phyloP scores from a whole-genome alignment of 2,329 filamentous ascomycete genomes.

The Pseudogymnoascus sp. region DNA sequence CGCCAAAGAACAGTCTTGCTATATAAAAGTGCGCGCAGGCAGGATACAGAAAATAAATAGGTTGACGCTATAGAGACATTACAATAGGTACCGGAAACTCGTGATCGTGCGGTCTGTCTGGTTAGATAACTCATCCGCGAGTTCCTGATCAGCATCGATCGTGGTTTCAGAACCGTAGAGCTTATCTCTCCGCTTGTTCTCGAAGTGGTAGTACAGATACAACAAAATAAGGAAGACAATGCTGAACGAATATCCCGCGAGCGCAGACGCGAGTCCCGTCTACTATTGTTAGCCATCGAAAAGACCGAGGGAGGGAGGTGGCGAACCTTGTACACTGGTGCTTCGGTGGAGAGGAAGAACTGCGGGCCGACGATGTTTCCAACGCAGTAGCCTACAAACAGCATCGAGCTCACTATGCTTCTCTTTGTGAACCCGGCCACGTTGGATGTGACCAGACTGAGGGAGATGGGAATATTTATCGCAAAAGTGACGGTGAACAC shows the following conservation, averaged over 20 bases:
- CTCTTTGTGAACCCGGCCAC: slow-evolving; percentile 60
- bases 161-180: not conserved
- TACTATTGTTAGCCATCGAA: not conserved
- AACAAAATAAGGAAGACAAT: not conserved
- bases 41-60: not conserved
- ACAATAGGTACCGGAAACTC: not conserved
- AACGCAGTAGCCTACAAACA: slow-evolving; percentile 50
- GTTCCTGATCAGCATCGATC: not conserved
- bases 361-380: slow-evolving; percentile 61
- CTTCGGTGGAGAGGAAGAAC: slow-evolving; percentile 48
- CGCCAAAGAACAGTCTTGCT: not conserved
- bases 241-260: slow-evolving; percentile 2
- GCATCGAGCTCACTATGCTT: slow-evolving; percentile 52
- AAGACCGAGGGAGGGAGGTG: not conserved
- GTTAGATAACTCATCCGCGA: slow-evolving; percentile 8
- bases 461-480: slow-evolving; percentile 32
- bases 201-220: slow-evolving; percentile 1
- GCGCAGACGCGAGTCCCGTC: not conserved
- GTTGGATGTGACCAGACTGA: slow-evolving; percentile 50
- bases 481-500: slow-evolving; percentile 54
- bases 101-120: slow-evolving; percentile 1
- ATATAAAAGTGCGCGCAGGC: not conserved
- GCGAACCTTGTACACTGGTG: slow-evolving; percentile 42
- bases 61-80: not conserved
- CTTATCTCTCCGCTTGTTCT: not conserved